Percentiles rank a stretch among this genome's conserved stretches.
These are phyloP conservation scores for Raddia distichophylla DNA, from an alignment of 176 grass and related monocot genomes.

Conservation along the genomic window DNA sequence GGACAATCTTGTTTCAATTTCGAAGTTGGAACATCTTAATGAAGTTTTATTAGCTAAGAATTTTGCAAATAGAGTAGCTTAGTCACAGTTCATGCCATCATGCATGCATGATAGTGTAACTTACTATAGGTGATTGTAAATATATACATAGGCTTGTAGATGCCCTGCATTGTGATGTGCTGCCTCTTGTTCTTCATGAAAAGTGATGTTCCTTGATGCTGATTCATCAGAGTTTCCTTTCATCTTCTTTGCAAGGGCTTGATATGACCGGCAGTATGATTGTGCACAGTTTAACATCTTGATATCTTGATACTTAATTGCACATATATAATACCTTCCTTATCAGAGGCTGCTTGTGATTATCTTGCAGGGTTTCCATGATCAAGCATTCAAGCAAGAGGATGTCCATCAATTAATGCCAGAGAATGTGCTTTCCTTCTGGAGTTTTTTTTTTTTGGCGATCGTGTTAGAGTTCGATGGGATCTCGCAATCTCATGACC, in stretches of 20 bases:
- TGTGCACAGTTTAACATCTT: too few species aligned
- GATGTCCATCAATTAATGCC: too few species aligned
- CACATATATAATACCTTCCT: too few species aligned
- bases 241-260: not conserved
- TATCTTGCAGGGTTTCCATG: too few species aligned
- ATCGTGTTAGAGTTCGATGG: too few species aligned
- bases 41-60: not conserved
- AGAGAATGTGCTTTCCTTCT: too few species aligned
- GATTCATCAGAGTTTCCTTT: conserved; percentile 9
- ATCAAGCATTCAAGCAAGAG: too few species aligned
- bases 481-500: too few species aligned
- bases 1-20: conserved; percentile 34
- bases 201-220: not conserved
- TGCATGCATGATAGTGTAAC: conserved; percentile 27
- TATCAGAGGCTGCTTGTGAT: too few species aligned
- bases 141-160: conserved; percentile 35
- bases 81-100: not conserved
- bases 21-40: conserved; percentile 14
- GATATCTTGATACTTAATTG: too few species aligned
- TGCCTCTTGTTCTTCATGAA: too few species aligned
- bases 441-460: too few species aligned
- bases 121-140: conserved; percentile 43
- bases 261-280: not conserved
- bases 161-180: conserved; percentile 28
- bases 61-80: conserved; percentile 8